phyloP scores from a whole-genome alignment of 169 alveolate species.

The Plasmodium coatneyi region DNA sequence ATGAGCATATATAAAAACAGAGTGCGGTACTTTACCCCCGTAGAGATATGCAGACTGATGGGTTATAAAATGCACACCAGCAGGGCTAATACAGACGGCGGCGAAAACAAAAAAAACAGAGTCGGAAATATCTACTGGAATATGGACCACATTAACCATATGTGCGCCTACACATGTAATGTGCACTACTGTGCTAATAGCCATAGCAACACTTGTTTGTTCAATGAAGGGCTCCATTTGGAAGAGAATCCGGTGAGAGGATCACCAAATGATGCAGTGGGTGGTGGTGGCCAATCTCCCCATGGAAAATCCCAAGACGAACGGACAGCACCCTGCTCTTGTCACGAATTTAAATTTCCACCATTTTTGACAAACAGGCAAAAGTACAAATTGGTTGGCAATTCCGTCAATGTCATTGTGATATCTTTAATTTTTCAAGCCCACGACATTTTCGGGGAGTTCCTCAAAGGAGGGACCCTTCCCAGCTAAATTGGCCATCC shows the following conservation, averaged over 20 bases:
- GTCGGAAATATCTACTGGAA: constrained; percentile 70
- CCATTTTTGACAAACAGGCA: constrained; percentile 54
- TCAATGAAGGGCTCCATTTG: background rate
- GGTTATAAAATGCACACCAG: constrained; percentile 64
- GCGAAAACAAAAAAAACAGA: constrained; percentile 11
- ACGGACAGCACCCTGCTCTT: constrained; percentile 9
- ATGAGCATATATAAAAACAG: constrained; percentile 54
- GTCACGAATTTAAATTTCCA: constrained; percentile 64
- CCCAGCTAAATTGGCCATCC: background rate
- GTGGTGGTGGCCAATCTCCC: background rate
- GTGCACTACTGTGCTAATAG: constrained; percentile 42
- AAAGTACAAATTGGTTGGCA: constrained; percentile 65
- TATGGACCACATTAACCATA: constrained; percentile 62
- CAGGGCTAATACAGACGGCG: background rate
- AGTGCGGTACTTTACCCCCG: constrained; percentile 67
- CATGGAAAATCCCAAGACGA: background rate
- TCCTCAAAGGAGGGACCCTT: background rate
- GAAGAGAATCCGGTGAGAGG: background rate
- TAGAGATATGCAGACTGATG: constrained; percentile 70
- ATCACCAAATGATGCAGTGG: background rate
- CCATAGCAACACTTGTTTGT: constrained; percentile 10
- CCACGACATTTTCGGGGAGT: constrained; percentile 35
- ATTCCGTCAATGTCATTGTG: constrained; percentile 60
- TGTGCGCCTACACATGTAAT: constrained; percentile 39
- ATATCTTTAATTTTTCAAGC: constrained; percentile 56